These are phyloP conservation scores for Anisogramma anomala DNA, from an alignment of 2,329 filamentous ascomycete species.

Conservation along the genomic window DNA sequence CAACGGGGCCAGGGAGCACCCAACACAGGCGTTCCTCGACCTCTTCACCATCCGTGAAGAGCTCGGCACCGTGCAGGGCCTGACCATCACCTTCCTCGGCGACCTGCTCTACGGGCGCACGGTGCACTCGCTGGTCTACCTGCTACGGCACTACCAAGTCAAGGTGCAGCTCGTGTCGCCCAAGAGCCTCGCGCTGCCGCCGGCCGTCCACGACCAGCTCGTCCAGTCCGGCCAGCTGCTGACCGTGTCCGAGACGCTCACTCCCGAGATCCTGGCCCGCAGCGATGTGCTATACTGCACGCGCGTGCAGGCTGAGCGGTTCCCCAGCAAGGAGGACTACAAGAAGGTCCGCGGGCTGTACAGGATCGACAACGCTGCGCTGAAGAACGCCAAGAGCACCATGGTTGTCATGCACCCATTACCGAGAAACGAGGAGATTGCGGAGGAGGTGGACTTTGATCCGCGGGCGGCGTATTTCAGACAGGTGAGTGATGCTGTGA, in stretches of 20 bases:
- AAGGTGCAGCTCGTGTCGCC: constrained; percentile 86
- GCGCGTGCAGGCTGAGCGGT: constrained; percentile 90
- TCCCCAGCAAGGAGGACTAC: constrained; percentile 69
- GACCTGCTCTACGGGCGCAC: constrained; percentile 89
- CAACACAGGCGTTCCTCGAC: constrained; percentile 93
- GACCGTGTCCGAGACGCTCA: constrained; percentile 65
- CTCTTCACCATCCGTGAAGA: constrained; percentile 98
- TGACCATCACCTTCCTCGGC: constrained; percentile 92
- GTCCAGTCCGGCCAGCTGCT: constrained; percentile 64
- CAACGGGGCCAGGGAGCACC: constrained; percentile 91
- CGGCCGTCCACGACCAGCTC: constrained; percentile 61
- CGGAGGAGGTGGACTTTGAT: constrained; percentile 95
- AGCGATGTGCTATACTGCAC: constrained; percentile 97
- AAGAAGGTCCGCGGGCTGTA: constrained; percentile 82
- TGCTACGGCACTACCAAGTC: constrained; percentile 92
- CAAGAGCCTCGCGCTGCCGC: constrained; percentile 63
- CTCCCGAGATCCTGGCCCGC: constrained; percentile 71
- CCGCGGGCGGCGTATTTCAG: constrained; percentile 94
- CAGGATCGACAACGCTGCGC: constrained; percentile 77
- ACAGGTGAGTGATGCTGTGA: constrained; percentile 61
- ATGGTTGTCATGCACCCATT: constrained; percentile 96
- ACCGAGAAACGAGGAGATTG: constrained; percentile 85
- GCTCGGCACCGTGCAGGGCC: constrained; percentile 83
- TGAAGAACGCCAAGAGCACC: constrained; percentile 82
- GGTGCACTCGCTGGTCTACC: constrained; percentile 87